Percentiles rank a stretch among this genome's conserved stretches.
Conservation (phyloP, 192 early-diverging fungal species). For the Coemansia sp. region DNA sequence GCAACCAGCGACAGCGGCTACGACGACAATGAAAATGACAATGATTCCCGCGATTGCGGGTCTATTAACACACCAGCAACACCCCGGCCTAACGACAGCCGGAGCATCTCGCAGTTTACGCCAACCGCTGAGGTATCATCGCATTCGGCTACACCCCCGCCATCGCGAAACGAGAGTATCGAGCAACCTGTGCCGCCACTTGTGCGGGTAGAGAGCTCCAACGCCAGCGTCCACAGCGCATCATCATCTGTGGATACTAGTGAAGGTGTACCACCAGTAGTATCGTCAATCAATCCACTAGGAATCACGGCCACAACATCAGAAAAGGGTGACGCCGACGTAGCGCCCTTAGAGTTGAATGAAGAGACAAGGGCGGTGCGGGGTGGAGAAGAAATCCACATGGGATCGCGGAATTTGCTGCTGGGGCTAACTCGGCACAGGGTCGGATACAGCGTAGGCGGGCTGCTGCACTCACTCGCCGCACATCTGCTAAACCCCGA, state of each 20-base stretch:
- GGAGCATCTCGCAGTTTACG: not conserved
- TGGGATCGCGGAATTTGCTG: conserved; percentile 5
- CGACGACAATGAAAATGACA: not conserved
- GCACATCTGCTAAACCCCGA: not conserved
- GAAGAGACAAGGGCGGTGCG: not conserved
- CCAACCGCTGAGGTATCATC: not conserved
- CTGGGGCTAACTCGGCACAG: not conserved
- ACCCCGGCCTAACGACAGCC: not conserved
- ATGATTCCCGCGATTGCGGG: not conserved
- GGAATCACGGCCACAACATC: not conserved
- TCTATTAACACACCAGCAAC: not conserved
- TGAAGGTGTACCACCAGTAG: not conserved
- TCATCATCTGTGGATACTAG: not conserved
- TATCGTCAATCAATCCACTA: not conserved
- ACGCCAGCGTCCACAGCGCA: not conserved
- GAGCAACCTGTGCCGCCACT: not conserved
- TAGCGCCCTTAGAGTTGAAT: not conserved
- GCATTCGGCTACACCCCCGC: not conserved
- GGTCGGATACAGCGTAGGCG: not conserved
- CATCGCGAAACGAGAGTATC: not conserved
- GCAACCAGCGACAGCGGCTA: not conserved
- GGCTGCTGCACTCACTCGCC: conserved; percentile 1
- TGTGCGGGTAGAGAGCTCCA: not conserved
- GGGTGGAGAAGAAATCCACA: conserved; percentile 1
- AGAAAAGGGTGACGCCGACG: not conserved